Evolutionary conservation across 2,329 filamentous ascomycete species (phyloP).

Genomic region (Colletotrichum eleusines): DNA sequence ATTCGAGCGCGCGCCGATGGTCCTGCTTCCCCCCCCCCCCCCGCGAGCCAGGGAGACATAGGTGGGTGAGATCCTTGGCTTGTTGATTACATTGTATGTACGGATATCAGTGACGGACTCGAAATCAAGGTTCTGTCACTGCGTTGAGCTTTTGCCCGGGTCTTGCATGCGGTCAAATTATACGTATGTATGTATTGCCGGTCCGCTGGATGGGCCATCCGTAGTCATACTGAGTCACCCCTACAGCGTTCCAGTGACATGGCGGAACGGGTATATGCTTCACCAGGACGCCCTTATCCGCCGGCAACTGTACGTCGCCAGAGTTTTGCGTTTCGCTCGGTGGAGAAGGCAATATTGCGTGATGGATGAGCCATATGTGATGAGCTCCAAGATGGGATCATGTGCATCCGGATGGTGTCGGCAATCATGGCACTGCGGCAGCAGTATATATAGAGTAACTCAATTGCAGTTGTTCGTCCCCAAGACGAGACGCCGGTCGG

Average conservation of each 20-base stretch:
- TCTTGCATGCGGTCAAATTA: too few species aligned
- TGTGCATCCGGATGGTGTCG: too few species aligned
- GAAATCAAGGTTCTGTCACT: neutral
- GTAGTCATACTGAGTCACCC: conserved; percentile 3
- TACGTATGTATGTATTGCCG: too few species aligned
- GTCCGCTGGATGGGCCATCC: neutral
- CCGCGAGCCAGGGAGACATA: neutral
- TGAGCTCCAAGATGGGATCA: conserved; percentile 11
- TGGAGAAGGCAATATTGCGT: neutral
- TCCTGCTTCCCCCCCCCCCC: neutral
- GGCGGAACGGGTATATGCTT: too few species aligned
- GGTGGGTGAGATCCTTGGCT: neutral
- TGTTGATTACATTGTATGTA: too few species aligned
- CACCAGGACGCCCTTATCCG: neutral
- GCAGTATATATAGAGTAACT: neutral
- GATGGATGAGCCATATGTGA: conserved; percentile 17
- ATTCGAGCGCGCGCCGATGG: neutral
- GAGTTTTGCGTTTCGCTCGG: neutral
- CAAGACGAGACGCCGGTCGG: neutral
- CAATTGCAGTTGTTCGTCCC: neutral
- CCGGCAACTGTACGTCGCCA: too few species aligned
- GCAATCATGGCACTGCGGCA: too few species aligned
- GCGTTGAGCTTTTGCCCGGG: neutral
- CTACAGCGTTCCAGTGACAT: neutral
- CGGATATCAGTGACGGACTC: neutral